A percentile compares a stretch with the other conserved stretches of the same genome.
Conservation (phyloP, 176 grass and related monocot genomes). For the Chrysopogon serrulatus region DNA sequence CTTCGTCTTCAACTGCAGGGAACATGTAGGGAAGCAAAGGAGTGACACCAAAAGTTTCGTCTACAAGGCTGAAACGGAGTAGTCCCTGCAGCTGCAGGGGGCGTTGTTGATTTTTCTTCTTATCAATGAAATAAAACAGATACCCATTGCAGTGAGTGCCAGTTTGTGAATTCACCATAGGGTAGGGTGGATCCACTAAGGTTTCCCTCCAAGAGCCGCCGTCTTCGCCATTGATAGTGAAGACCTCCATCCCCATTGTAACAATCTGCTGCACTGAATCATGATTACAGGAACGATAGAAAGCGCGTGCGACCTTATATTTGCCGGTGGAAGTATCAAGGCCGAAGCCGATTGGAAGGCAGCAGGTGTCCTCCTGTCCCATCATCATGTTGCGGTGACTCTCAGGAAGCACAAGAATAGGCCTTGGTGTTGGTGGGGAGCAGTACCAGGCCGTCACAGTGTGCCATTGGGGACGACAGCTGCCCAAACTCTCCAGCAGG, state of each 20-base stretch:
- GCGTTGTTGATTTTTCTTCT: background rate
- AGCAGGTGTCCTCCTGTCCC: rapidly evolving
- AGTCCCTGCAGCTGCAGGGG: background rate
- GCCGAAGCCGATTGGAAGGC: background rate
- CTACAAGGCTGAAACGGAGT: slow-evolving; percentile 1
- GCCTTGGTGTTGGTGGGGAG: background rate
- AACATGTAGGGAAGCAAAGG: background rate
- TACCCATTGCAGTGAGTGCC: background rate
- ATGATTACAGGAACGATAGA: background rate
- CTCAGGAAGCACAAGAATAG: background rate
- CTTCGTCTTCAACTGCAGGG: background rate
- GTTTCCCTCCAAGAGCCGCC: background rate
- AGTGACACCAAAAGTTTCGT: slow-evolving; percentile 18
- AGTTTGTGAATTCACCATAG: background rate
- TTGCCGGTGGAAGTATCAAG: background rate
- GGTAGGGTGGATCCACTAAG: background rate
- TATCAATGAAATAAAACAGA: background rate
- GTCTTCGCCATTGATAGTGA: background rate
- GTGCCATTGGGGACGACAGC: background rate
- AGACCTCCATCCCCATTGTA: background rate
- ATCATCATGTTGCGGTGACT: slow-evolving; percentile 6
- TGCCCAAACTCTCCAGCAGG: background rate
- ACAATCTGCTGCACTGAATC: no score
- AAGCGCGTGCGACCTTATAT: no score
- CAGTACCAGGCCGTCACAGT: background rate